These are phyloP conservation scores for Parastagonospora avenae DNA, from an alignment of 2,329 filamentous ascomycete species.

Conservation along the genomic window DNA sequence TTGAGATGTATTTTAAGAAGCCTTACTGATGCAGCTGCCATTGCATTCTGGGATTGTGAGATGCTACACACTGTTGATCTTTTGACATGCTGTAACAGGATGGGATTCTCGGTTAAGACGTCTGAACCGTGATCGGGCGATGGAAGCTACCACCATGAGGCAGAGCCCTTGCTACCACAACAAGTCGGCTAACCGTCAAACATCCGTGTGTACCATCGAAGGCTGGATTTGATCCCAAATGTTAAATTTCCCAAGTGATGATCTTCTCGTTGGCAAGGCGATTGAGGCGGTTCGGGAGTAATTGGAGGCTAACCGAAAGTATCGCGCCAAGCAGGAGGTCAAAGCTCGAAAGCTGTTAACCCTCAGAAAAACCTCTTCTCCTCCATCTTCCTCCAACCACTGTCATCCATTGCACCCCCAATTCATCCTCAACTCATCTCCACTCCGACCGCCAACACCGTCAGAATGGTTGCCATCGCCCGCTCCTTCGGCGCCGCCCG, in stretches of 20 bases:
- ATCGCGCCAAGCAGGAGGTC: slow-evolving; percentile 6
- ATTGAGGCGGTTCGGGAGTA: slow-evolving; percentile 11
- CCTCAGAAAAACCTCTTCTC: slow-evolving; percentile 23
- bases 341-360: slow-evolving; percentile 9
- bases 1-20: no score
- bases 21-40: no score
- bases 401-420: slow-evolving; percentile 42
- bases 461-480: slow-evolving; percentile 49
- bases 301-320: slow-evolving; percentile 10
- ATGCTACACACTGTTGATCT: no score
- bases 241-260: neutral
- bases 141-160: no score
- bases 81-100: no score
- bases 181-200: no score
- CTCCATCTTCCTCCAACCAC: slow-evolving; percentile 32
- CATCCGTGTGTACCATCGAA: no score
- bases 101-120: no score
- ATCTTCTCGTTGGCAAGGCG: slow-evolving; percentile 4
- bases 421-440: slow-evolving; percentile 49
- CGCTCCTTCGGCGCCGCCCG: slow-evolving; percentile 48
- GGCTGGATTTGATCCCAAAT: no score
- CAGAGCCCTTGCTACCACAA: no score
- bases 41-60: no score
- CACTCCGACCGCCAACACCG: slow-evolving; percentile 41
- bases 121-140: no score